These are phyloP conservation scores for Closterium sp. DNA, from an alignment of 139 green algal genomes.

Conservation along the genomic window DNA sequence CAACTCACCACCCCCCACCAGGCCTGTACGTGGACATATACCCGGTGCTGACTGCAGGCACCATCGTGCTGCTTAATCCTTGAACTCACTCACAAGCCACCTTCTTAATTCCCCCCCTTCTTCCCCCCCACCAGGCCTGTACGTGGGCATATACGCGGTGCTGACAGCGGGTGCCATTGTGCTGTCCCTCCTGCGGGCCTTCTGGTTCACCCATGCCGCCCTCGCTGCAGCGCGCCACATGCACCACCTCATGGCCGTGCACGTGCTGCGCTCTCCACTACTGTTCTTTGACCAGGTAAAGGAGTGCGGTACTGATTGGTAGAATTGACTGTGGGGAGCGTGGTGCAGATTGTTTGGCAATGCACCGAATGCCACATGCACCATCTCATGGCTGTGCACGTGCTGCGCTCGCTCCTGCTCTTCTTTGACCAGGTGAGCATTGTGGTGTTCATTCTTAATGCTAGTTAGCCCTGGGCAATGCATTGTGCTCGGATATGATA, in stretches of 20 bases:
- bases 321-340: too few species aligned
- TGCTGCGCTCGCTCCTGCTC: constrained; percentile 21
- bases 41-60: neutral
- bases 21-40: constrained; percentile 6
- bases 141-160: constrained; percentile 14
- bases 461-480: too few species aligned
- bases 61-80: constrained; percentile 58
- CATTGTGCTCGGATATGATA: too few species aligned
- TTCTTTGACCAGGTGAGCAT: constrained; percentile 50
- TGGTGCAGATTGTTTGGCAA: too few species aligned
- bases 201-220: constrained; percentile 76
- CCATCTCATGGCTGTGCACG: constrained; percentile 3
- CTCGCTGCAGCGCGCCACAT: constrained; percentile 6
- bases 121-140: constrained; percentile 7
- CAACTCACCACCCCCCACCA: neutral
- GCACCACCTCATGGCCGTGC: constrained; percentile 30
- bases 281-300: too few species aligned
- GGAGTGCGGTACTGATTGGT: constrained; percentile 17
- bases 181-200: constrained; percentile 68
- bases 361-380: neutral
- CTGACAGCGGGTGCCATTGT: constrained; percentile 17
- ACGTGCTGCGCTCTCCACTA: too few species aligned
- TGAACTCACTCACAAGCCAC: constrained; percentile 76
- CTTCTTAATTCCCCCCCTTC: constrained; percentile 45
- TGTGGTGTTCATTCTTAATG: too few species aligned